Base-by-base conservation (phyloP, 768 basidiomycete species). In the Suillus clintonianus region DNA sequence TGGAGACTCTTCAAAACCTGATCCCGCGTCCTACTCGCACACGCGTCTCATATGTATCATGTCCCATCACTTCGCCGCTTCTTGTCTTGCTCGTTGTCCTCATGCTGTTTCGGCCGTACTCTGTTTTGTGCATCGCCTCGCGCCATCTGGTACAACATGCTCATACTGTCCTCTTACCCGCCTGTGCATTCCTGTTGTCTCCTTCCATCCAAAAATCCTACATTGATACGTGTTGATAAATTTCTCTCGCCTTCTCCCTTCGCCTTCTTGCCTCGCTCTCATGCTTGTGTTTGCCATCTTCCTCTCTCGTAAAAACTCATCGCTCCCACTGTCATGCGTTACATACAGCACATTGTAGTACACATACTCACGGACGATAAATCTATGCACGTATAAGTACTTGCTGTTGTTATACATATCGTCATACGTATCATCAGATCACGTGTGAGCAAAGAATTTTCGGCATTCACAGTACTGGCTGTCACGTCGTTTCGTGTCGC, bases 31-130 rank as follows among this genome's bases (percentile, higher is more conserved):
- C 42, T 39, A 24, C 43, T 37, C 53, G 45, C 50, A 57, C 42
- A 27, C 36, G 58, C 27, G 51, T 51, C 47, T 48, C 24, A 32
- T 56, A 64, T 66, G 61, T 62, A 64, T 63, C 70, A 77, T 77
- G 72, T 67, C 66, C 67, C 67, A 58, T 67, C 65, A 62, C 66
- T 60, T 36, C 55, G 58, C 36, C 67, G 37, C 59, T 76, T 74
- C 72, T 74, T 77, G 76, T 67, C 71, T 51, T 66, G 59, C 53
- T 61, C 59, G 37, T 68, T 67, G 61, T 62, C 65, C 59, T 36
- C 59, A 66, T 62, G 54, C 58, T 63, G 30, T 63, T 57, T 65
- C 56, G 42, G 53, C 60, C 22, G 39, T 37, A 51, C 41, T 64
- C 42, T 61, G 61, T 60, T 50, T 37, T 55, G 48, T 60, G 50